A percentile compares a stretch with the other conserved stretches of the same genome.
phyloP scores from a whole-genome alignment of 1,284 basidiomycete species.

The Ustilago xerochloae region DNA sequence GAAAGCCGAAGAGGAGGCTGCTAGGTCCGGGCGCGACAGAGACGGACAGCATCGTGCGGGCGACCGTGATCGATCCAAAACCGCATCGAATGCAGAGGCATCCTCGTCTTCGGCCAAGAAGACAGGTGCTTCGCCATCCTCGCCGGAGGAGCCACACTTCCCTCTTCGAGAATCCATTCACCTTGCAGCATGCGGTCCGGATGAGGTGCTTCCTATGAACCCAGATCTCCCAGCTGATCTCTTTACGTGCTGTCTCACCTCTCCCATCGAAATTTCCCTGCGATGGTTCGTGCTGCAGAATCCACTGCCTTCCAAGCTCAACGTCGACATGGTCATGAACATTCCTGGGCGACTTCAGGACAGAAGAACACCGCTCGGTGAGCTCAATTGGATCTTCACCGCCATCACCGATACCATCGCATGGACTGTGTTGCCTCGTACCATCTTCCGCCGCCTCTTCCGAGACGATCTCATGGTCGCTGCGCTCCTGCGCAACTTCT shows the following conservation, averaged over 20 bases:
- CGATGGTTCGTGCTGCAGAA: conserved; percentile 94
- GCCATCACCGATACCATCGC: conserved; percentile 99
- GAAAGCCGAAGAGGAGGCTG: conserved; percentile 79
- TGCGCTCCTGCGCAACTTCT: conserved; percentile 94
- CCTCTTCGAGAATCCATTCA: conserved; percentile 92
- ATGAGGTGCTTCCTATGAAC: conserved; percentile 91
- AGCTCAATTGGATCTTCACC: conserved; percentile 99
- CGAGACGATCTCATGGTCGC: conserved; percentile 95
- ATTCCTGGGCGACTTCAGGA: conserved; percentile 97
- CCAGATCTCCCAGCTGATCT: conserved; percentile 96
- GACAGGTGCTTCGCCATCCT: conserved; percentile 21
- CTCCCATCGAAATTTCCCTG: conserved; percentile 95
- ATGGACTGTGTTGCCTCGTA: conserved; percentile 94
- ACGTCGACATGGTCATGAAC: conserved; percentile 90
- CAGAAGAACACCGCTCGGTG: conserved; percentile 91
- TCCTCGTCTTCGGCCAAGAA: conserved; percentile 14
- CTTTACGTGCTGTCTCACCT: conserved; percentile 96
- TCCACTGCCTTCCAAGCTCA: conserved; percentile 73
- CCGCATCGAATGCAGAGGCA: conserved; percentile 6
- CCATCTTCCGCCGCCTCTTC: conserved; percentile 92
- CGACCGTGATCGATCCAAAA: conserved; percentile 25
- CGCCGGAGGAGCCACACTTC: conserved; percentile 65
- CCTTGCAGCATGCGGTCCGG: conserved; percentile 90
- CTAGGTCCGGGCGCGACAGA: conserved; percentile 68
- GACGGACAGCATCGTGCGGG: conserved; percentile 21